Percentiles rank a stretch among this genome's conserved stretches.
phyloP scores from a whole-genome alignment of 306 rosid species.

The Elaeagnus macrophylla region DNA sequence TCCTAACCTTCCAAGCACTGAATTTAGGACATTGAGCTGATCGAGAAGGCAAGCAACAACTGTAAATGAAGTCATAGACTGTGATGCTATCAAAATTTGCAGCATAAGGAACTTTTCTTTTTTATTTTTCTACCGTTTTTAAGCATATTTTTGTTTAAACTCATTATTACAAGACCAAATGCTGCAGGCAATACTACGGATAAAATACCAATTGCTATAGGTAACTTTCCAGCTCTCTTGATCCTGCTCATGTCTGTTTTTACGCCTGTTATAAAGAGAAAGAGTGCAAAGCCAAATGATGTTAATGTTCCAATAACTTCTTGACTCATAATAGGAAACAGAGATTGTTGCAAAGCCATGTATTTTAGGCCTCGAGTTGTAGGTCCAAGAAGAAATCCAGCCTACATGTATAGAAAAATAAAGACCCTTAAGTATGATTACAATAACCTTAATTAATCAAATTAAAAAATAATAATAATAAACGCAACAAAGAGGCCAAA shows the following conservation, averaged over 20 bases:
- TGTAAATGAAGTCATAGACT: constrained; percentile 33
- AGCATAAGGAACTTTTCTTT: neutral
- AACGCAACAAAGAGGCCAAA: too few relatives aligned
- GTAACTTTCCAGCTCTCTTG: constrained; percentile 22
- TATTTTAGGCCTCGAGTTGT: neutral
- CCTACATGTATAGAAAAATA: neutral
- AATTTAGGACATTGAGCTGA: constrained; percentile 50
- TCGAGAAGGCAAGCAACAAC: constrained; percentile 35
- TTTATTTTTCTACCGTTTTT: too few relatives aligned
- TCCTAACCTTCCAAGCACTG: constrained; percentile 52
- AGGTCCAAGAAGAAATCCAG: constrained; percentile 23
- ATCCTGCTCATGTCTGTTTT: constrained; percentile 46
- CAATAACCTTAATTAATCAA: too few relatives aligned
- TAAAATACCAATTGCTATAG: constrained; percentile 26
- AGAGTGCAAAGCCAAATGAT: constrained; percentile 44
- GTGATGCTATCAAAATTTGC: constrained; percentile 9
- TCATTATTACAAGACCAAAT: constrained; percentile 6
- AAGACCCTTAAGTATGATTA: too few relatives aligned
- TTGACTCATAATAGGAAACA: constrained; percentile 38
- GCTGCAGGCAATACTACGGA: constrained; percentile 32
- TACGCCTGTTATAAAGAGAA: constrained; percentile 53
- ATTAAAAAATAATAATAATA: too few relatives aligned
- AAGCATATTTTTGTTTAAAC: neutral
- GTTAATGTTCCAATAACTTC: constrained; percentile 33
- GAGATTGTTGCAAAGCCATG: neutral